Evolutionary conservation across 768 basidiomycete species (phyloP), one percentile per base, ranked within the genome.

Genomic region (Amyloporia xantha): DNA sequence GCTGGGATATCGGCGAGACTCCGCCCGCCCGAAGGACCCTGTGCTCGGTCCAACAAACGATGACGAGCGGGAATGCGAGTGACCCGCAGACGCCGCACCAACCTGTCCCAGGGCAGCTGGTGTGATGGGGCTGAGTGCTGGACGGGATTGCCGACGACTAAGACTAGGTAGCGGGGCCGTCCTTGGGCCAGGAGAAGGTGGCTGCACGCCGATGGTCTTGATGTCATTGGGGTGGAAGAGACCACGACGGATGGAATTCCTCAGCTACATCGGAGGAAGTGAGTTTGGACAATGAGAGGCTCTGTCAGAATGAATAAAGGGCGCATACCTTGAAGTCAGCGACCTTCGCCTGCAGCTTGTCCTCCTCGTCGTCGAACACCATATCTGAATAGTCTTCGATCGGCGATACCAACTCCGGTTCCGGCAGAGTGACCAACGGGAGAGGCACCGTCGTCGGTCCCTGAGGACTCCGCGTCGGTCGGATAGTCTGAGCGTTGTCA

Each of bases 341-440:
- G 12, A 96, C 81, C 67, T 92, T 92, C 56, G 81, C 81, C 56
- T 84, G 76, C 44, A 95, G 64, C 24, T 71, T 69, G 24, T 71
- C 66, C 58, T 86, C 86, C 35, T 88, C 87, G 53, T 89, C 92
- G 13, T 84, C 88, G n/a, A 74, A 69, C 20, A 79, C 82, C 35
- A 95, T 66, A 61, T 97, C 94, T 5, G 91, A 94, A 61, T 92
- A 94, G 65, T 97, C 94, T 59, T 97, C 94, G 2, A 85, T 77
- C 35, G 89, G 85, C 5, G 85, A 80, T 7, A 67, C 65, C 25
- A 89, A 82, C 35, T 75, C 78, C 7, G 72, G 68, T 7, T 84
- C 65, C 1, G 86, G 86, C 2, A 82, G 71, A 62, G 72, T 78
- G 15, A 83, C 77, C 5, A 80, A 61, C 9, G 74, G 69, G 15